Percentiles rank a stretch among this genome's conserved stretches.
Conservation (phyloP, 176 grass and related monocot species). For the Carex scoparia region DNA sequence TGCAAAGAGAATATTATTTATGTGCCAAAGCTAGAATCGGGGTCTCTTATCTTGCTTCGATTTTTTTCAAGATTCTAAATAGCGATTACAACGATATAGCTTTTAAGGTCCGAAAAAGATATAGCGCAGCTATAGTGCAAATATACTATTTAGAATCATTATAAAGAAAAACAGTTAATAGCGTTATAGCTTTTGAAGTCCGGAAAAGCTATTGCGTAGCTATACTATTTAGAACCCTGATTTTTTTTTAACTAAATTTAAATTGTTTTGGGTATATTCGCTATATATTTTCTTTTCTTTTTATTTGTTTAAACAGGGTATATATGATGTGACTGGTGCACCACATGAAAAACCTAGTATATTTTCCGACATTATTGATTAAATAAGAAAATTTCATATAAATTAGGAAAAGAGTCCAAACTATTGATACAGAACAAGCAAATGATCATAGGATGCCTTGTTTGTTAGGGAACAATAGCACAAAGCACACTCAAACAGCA, state of each 20-base stretch:
- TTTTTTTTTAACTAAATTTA: background rate
- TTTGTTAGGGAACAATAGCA: slow-evolving; percentile 12
- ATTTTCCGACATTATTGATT: slow-evolving; percentile 25
- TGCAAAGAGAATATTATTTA: background rate
- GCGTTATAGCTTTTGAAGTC: no score
- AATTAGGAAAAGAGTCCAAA: slow-evolving; percentile 10
- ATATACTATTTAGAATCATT: no score
- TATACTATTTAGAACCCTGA: no score
- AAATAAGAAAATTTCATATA: background rate
- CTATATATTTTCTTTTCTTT: background rate
- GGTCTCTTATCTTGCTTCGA: no score
- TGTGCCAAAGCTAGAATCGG: background rate
- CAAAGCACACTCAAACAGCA: background rate
- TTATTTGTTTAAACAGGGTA: background rate
- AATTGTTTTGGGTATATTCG: background rate
- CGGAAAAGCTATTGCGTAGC: no score
- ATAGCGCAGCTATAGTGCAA: no score
- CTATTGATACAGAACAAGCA: background rate
- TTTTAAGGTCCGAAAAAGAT: no score
- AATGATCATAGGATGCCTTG: slow-evolving; percentile 16
- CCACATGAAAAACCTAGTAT: background rate
- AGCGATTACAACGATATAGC: no score
- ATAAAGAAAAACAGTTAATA: no score
- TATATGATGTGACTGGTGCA: background rate
- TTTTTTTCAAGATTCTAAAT: background rate